Percentiles rank a stretch among this genome's conserved stretches.
Evolutionary conservation across 1,284 basidiomycete genomes (phyloP).

Genomic region (Melampsora larici-populina): DNA sequence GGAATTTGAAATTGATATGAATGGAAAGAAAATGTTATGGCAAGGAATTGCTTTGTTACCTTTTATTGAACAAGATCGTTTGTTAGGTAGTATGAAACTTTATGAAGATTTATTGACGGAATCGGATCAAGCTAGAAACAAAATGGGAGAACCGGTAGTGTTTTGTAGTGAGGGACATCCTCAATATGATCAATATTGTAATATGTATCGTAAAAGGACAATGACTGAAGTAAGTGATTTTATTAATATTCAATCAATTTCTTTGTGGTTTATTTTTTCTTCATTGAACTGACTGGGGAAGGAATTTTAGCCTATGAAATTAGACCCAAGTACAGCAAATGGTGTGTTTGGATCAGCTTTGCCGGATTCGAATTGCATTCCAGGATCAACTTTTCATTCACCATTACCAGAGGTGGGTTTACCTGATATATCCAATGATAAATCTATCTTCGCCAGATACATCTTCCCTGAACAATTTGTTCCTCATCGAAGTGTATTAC

Average conservation of each 20-base stretch:
- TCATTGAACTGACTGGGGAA: conserved; percentile 25
- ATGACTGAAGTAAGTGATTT: conserved; percentile 65
- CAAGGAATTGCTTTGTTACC: conserved; percentile 95
- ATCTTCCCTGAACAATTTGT: conserved; percentile 80
- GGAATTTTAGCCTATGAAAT: conserved; percentile 55
- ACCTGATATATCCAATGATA: conserved; percentile 79
- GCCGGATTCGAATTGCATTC: conserved; percentile 82
- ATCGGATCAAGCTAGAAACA: conserved; percentile 78
- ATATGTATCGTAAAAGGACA: conserved; percentile 83
- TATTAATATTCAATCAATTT: conserved; percentile 8
- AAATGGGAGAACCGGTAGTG: conserved; percentile 77
- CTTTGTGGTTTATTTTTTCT: conserved; percentile 59
- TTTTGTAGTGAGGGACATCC: conserved; percentile 81
- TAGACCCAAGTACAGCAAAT: conserved; percentile 69
- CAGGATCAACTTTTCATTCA: conserved; percentile 81
- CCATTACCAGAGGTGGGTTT: conserved; percentile 61
- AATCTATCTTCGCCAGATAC: conserved; percentile 80
- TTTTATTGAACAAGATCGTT: conserved; percentile 84
- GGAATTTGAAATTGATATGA: conserved; percentile 97
- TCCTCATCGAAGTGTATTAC: conserved; percentile 78
- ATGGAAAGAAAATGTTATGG: conserved; percentile 99
- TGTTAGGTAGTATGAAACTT: conserved; percentile 75
- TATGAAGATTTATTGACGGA: conserved; percentile 71
- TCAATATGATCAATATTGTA: conserved; percentile 79
- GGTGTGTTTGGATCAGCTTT: conserved; percentile 77